phyloP scores from a whole-genome alignment of 495 filamentous ascomycete genomes.

The Acidomyces sp. region DNA sequence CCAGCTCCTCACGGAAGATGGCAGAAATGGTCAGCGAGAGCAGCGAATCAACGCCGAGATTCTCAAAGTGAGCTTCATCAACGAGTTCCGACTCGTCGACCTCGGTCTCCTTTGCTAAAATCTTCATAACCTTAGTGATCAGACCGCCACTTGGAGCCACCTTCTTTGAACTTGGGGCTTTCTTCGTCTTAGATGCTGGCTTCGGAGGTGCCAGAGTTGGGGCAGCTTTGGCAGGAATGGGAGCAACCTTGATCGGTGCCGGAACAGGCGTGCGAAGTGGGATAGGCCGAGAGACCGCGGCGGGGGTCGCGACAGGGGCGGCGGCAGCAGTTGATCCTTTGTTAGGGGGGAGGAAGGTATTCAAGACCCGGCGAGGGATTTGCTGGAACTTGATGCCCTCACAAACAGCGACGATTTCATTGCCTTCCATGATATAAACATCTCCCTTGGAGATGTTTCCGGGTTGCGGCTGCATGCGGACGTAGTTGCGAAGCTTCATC shows the following conservation, averaged over 20 bases:
- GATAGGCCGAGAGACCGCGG: too few species aligned
- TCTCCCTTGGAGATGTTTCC: conserved; percentile 32
- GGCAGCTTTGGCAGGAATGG: conserved; percentile 8
- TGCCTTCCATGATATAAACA: conserved; percentile 33
- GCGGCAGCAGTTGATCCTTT: conserved; percentile 19
- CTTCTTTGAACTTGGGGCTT: conserved; percentile 22
- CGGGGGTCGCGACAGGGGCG: conserved; percentile 16
- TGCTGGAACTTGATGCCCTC: conserved; percentile 34
- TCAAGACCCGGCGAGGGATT: conserved; percentile 32
- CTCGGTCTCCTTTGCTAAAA: conserved; percentile 33
- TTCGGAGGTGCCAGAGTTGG: conserved; percentile 7
- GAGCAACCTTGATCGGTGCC: conserved; percentile 8
- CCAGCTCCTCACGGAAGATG: conserved; percentile 34
- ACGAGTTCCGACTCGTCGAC: conserved; percentile 33
- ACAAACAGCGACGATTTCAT: conserved; percentile 31
- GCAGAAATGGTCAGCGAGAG: conserved; percentile 33
- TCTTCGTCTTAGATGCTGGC: conserved; percentile 12
- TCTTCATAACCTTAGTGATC: conserved; percentile 31
- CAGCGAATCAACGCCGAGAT: conserved; percentile 33
- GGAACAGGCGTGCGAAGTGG: conserved; percentile 8
- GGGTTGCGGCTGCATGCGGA: conserved; percentile 32
- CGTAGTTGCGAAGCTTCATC: conserved; percentile 31
- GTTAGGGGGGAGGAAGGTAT: conserved; percentile 28
- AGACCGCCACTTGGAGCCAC: conserved; percentile 19
- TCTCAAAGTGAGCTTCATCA: conserved; percentile 33